phyloP scores from a whole-genome alignment of 164 flowering plant genomes.

The Cinnamomum chago region DNA sequence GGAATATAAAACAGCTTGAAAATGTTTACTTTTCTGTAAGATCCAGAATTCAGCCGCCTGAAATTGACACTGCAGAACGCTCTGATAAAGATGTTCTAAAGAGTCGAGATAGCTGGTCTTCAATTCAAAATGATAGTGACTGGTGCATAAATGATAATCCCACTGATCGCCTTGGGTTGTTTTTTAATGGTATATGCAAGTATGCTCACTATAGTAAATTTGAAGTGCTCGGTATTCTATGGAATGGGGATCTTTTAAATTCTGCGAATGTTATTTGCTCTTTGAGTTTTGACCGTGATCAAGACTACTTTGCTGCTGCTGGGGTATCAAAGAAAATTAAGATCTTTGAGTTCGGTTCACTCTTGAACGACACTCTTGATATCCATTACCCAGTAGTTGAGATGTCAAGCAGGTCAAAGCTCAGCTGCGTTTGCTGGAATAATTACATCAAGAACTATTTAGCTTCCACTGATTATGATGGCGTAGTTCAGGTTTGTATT shows the following conservation, averaged over 20 bases:
- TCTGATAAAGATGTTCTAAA: slow-evolving; percentile 49
- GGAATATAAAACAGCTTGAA: slow-evolving; percentile 71
- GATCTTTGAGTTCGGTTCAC: slow-evolving; percentile 67
- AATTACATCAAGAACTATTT: slow-evolving; percentile 85
- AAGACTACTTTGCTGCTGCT: slow-evolving; percentile 94
- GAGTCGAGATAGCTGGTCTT: slow-evolving; percentile 32
- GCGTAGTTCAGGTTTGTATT: slow-evolving; percentile 83
- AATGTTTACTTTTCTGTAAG: slow-evolving; percentile 84
- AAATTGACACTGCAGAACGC: slow-evolving; percentile 26
- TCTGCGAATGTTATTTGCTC: slow-evolving; percentile 95
- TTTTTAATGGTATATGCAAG: slow-evolving; percentile 91
- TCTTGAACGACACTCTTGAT: slow-evolving; percentile 72
- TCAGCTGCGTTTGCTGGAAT: slow-evolving; percentile 92
- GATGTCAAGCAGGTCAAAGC: slow-evolving; percentile 78
- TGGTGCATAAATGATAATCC: slow-evolving; percentile 12
- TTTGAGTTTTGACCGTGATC: slow-evolving; percentile 90
- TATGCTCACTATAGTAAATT: slow-evolving; percentile 86
- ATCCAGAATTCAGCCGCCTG: slow-evolving; percentile 46
- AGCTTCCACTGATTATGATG: slow-evolving; percentile 97
- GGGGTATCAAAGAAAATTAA: slow-evolving; percentile 97
- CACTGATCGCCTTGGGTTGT: slow-evolving; percentile 54
- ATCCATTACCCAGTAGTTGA: slow-evolving; percentile 89
- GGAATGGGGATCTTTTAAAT: slow-evolving; percentile 70
- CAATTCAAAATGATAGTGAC: slow-evolving; percentile 19
- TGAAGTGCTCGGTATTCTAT: slow-evolving; percentile 62